Percentiles rank a stretch among this genome's conserved stretches.
Conservation (phyloP, 2,329 filamentous ascomycete genomes). For the Trichoderma sp. region DNA sequence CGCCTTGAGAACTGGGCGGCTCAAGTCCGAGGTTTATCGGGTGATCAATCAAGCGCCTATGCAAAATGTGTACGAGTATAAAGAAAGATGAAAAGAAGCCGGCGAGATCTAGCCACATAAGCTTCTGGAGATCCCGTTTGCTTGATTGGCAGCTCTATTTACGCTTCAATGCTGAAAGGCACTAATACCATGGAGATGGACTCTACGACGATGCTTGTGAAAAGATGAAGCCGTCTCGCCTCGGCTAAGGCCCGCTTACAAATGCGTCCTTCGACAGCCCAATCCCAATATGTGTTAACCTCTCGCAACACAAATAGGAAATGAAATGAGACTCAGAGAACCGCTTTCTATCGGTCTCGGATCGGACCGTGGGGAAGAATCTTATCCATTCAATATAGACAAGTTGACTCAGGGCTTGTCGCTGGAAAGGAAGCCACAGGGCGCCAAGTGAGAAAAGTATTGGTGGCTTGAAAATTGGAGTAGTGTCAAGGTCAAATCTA, state of each 20-base stretch:
- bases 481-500: not conserved
- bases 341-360: not conserved
- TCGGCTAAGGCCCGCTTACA: not conserved
- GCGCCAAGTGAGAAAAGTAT: not conserved
- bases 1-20: not conserved
- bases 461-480: slow-evolving; percentile 13
- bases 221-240: not conserved
- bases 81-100: not conserved
- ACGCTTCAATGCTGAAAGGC: not conserved
- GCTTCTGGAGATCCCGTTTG: not conserved
- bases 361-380: not conserved
- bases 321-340: not conserved
- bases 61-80: not conserved
- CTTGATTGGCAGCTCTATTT: not conserved
- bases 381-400: not conserved
- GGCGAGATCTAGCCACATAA: not conserved
- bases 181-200: not conserved
- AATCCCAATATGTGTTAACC: not conserved
- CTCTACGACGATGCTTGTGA: not conserved
- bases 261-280: not conserved
- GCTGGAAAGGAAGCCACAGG: not conserved
- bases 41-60: slow-evolving; percentile 7
- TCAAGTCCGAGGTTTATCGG: not conserved
- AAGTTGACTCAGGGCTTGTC: not conserved
- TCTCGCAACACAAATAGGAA: not conserved